phyloP scores from a whole-genome alignment of 495 filamentous ascomycete species.

The Amniculicola lignicola region DNA sequence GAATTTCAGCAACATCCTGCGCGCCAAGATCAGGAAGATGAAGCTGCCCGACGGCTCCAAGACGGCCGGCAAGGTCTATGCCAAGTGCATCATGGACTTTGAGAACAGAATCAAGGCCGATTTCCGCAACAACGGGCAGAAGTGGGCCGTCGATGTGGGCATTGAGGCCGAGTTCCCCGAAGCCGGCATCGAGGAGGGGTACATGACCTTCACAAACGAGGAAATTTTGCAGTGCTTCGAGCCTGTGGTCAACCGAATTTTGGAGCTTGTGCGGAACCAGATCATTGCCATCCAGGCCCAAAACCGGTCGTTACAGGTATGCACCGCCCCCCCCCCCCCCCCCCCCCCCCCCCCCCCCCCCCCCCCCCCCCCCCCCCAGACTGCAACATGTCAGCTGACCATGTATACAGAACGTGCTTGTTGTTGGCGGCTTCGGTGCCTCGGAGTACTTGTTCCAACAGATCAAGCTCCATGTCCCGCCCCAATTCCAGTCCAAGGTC shows the following conservation, averaged over 20 bases:
- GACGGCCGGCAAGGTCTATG: constrained; percentile 70
- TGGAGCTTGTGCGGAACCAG: constrained; percentile 71
- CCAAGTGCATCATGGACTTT: constrained; percentile 79
- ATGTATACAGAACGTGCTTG: constrained; percentile 62
- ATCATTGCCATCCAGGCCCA: constrained; percentile 77
- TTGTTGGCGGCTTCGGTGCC: constrained; percentile 71
- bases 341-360: too few species aligned
- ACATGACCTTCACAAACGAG: constrained; percentile 81
- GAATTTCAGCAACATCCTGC: constrained; percentile 72
- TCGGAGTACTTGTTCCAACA: constrained; percentile 79
- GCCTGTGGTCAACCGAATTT: constrained; percentile 70
- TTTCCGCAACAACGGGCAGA: constrained; percentile 76
- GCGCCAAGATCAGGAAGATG: constrained; percentile 76
- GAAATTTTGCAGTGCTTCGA: constrained; percentile 77
- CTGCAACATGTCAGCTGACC: neutral
- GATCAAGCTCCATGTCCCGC: constrained; percentile 78
- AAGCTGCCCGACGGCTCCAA: constrained; percentile 71
- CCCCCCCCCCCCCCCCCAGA: too few species aligned
- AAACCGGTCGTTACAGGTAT: constrained; percentile 67
- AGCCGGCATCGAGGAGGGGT: constrained; percentile 71
- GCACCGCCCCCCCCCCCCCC: constrained; percentile 23
- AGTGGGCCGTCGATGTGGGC: constrained; percentile 74
- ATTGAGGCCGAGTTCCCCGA: constrained; percentile 76
- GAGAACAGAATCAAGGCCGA: constrained; percentile 77
- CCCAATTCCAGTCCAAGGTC: constrained; percentile 74